These are phyloP conservation scores for Pleodorina starrii DNA, from an alignment of 139 green algal genomes.

Conservation along the genomic window DNA sequence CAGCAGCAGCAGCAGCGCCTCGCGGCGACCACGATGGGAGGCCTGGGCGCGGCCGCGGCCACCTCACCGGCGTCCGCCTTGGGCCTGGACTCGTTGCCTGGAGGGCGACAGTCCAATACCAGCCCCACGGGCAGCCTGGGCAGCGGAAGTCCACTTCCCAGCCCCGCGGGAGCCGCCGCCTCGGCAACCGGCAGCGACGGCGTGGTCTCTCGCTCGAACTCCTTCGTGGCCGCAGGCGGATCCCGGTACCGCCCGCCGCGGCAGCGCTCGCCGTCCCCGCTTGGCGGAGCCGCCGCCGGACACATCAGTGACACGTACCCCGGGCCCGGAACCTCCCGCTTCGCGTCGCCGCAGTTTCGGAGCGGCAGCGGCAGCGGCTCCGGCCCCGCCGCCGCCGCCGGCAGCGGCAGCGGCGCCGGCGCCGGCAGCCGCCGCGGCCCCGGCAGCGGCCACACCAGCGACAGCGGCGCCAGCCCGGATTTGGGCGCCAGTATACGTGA, in stretches of 20 bases:
- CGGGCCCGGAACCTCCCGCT: not conserved
- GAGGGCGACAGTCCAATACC: no score
- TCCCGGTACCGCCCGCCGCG: not conserved
- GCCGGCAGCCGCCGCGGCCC: not conserved
- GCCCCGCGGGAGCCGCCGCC: not conserved
- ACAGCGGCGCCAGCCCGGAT: not conserved
- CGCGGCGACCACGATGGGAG: not conserved
- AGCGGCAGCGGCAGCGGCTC: not conserved
- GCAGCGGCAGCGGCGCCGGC: not conserved
- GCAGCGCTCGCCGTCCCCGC: slow-evolving; percentile 19
- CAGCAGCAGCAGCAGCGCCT: slow-evolving; percentile 7
- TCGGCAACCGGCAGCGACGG: not conserved
- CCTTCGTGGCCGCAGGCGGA: slow-evolving; percentile 17
- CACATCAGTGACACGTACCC: slow-evolving; percentile 8
- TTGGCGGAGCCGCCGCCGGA: not conserved
- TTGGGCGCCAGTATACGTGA: not conserved
- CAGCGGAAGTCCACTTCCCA: slow-evolving; percentile 3
- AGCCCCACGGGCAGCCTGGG: not conserved
- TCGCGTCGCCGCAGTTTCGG: not conserved
- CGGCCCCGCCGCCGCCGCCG: not conserved
- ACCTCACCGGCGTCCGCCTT: no score
- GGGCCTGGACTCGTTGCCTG: not conserved
- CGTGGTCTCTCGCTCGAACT: slow-evolving; percentile 39
- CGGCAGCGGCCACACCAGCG: not conserved
- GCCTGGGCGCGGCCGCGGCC: not conserved